phyloP scores from a whole-genome alignment of 2,329 filamentous ascomycete genomes.

The Pseudogymnoascus sp. region DNA sequence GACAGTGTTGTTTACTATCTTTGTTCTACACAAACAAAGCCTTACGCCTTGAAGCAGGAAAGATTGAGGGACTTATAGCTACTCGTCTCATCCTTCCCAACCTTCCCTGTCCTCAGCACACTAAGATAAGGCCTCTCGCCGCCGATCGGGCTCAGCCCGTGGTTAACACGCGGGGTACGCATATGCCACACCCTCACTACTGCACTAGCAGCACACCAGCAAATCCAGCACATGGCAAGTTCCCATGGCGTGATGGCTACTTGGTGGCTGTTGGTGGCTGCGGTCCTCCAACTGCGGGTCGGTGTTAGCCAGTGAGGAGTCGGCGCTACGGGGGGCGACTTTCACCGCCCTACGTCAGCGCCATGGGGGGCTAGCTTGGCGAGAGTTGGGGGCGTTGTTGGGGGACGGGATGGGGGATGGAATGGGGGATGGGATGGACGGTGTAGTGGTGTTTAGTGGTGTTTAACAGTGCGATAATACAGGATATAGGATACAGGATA shows the following conservation, averaged over 20 bases:
- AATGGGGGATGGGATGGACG: not conserved
- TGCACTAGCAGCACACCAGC: not conserved
- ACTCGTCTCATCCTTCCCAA: not conserved
- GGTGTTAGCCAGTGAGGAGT: not conserved
- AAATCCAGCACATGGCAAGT: not conserved
- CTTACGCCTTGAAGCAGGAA: not conserved
- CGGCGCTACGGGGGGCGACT: not conserved
- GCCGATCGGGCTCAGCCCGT: not conserved
- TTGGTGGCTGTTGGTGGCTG: too few species aligned
- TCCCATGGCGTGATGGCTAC: not conserved
- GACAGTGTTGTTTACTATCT: not conserved
- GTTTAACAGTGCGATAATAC: not conserved
- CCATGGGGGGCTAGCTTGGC: not conserved
- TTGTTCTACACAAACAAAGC: not conserved
- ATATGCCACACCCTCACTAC: not conserved
- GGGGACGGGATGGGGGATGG: not conserved
- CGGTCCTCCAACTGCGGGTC: not conserved
- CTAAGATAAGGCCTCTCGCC: not conserved
- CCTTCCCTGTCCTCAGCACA: not conserved
- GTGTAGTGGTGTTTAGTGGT: not conserved
- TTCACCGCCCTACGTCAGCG: slow-evolving; percentile 4
- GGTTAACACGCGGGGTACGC: slow-evolving; percentile 1
- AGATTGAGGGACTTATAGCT: not conserved
- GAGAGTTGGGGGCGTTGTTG: not conserved
- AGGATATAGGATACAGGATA: not conserved